These are phyloP conservation scores for Dictyostelium purpureum DNA, from an alignment of 78 protist genomes.

Conservation along the genomic window DNA sequence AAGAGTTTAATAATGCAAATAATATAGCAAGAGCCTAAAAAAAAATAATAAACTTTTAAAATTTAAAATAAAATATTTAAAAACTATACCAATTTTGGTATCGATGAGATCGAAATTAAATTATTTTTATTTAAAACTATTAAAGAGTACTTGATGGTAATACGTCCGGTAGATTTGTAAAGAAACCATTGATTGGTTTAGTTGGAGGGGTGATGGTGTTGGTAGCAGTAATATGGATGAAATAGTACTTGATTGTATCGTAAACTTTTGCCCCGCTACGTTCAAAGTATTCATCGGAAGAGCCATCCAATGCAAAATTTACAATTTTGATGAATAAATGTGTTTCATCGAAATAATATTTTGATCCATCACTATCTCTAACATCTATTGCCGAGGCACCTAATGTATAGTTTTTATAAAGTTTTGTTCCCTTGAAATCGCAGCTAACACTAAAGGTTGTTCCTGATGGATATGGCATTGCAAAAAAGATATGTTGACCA, in stretches of 20 bases:
- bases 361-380: not conserved
- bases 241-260: not conserved
- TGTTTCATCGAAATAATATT: constrained; percentile 5
- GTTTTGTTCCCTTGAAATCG: not conserved
- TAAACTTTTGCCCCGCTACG: constrained; percentile 15
- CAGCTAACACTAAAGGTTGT: constrained; percentile 4
- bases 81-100: too few species aligned
- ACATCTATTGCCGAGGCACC: not conserved
- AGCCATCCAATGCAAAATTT: not conserved
- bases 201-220: not conserved
- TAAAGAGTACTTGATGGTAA: constrained; percentile 1
- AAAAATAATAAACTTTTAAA: too few species aligned
- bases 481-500: not conserved
- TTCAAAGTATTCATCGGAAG: not conserved
- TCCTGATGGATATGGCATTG: not conserved
- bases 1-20: constrained; percentile 37
- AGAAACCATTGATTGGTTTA: not conserved
- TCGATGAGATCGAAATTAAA: not conserved
- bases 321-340: constrained; percentile 10
- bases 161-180: not conserved
- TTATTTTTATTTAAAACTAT: not conserved
- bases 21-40: too few species aligned
- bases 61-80: too few species aligned
- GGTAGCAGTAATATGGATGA: constrained; percentile 8
- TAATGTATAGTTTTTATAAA: not conserved